These are phyloP conservation scores for Suhomyces taliae DNA, from an alignment of 1,139 yeast species.

Conservation along the genomic window DNA sequence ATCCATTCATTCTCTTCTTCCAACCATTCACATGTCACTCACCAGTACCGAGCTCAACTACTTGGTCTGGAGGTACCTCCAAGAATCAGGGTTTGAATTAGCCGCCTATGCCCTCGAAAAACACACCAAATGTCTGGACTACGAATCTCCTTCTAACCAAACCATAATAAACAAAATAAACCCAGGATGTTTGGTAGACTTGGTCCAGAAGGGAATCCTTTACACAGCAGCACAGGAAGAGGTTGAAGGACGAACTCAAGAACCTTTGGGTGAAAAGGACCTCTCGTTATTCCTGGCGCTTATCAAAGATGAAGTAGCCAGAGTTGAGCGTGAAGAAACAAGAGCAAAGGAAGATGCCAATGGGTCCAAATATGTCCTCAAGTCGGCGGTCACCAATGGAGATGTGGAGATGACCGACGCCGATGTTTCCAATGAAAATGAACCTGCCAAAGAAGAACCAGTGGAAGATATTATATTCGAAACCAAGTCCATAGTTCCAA, in stretches of 20 bases:
- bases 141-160: slow-evolving; percentile 50
- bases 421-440: slow-evolving; percentile 5
- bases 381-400: slow-evolving; percentile 14
- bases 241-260: slow-evolving; percentile 13
- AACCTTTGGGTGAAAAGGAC: slow-evolving; percentile 9
- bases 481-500: slow-evolving; percentile 25
- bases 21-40: slow-evolving; percentile 57
- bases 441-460: not conserved
- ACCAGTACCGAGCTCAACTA: slow-evolving; percentile 86
- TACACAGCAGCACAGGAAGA: slow-evolving; percentile 47
- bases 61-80: slow-evolving; percentile 88
- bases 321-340: not conserved
- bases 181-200: slow-evolving; percentile 74
- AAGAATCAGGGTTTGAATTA: slow-evolving; percentile 80
- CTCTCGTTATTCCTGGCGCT: slow-evolving; percentile 35
- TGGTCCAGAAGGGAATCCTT: slow-evolving; percentile 84
- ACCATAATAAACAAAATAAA: slow-evolving; percentile 48
- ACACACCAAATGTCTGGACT: slow-evolving; percentile 61
- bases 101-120: slow-evolving; percentile 82
- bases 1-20: not conserved
- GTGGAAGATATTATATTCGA: slow-evolving; percentile 13
- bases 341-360: not conserved
- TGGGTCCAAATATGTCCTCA: slow-evolving; percentile 14
- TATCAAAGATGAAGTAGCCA: slow-evolving; percentile 21
- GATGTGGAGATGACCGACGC: slow-evolving; percentile 20